Evolutionary conservation across 345 rosid species (phyloP).

Genomic region (Acer campestre): DNA sequence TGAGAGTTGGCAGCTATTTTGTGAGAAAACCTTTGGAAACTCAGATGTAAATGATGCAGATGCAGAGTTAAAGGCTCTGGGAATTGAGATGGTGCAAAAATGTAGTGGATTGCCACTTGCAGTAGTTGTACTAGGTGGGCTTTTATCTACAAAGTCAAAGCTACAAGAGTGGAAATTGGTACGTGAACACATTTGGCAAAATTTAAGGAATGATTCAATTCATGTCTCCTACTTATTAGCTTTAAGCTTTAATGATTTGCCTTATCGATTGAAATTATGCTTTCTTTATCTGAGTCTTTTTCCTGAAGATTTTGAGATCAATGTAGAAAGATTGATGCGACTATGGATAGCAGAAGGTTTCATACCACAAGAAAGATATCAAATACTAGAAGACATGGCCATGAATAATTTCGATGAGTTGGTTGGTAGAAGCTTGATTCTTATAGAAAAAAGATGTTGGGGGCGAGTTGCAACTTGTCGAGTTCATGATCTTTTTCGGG

Average conservation of each 20-base stretch:
- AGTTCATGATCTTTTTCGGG: constrained; percentile 23
- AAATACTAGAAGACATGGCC: constrained; percentile 27
- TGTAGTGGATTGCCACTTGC: constrained; percentile 35
- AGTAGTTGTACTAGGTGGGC: constrained; percentile 30
- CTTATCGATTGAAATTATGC: constrained; percentile 31
- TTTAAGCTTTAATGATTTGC: constrained; percentile 33
- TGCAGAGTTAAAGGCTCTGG: constrained; percentile 16
- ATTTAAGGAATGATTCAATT: background rate
- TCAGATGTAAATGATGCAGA: background rate
- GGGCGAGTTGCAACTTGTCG: constrained; percentile 25
- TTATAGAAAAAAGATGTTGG: constrained; percentile 19
- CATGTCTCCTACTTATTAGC: constrained; percentile 29
- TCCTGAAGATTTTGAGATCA: constrained; percentile 27
- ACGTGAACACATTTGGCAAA: no score
- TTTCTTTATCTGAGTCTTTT: constrained; percentile 31
- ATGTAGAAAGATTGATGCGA: constrained; percentile 18
- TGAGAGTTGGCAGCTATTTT: constrained; percentile 31
- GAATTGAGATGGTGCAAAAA: constrained; percentile 24
- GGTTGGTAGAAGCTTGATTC: constrained; percentile 27
- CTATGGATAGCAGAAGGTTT: constrained; percentile 34
- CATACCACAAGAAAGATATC: constrained; percentile 19
- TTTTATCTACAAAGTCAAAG: constrained; percentile 24
- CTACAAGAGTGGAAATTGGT: background rate
- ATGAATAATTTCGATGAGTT: constrained; percentile 32
- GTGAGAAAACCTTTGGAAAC: constrained; percentile 21